Conservation (phyloP, 148 eudicot species). For the Amaranthus palmeri region DNA sequence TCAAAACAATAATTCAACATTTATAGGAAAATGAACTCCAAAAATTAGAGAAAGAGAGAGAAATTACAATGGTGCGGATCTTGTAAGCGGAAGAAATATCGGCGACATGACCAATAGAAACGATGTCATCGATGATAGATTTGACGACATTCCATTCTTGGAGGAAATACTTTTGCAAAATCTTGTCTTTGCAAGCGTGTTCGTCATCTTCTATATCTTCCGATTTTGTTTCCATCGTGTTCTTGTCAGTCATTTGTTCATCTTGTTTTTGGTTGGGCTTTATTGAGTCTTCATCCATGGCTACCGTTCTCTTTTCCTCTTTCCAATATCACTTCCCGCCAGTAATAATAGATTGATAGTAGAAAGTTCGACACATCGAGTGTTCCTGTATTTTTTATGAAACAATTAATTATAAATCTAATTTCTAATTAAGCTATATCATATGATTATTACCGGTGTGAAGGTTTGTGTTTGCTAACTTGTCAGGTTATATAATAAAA, state of each 20-base stretch:
- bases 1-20: neutral
- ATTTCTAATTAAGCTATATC: too few relatives aligned
- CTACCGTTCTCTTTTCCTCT: slow-evolving; percentile 18
- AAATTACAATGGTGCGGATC: slow-evolving; percentile 68
- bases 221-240: slow-evolving; percentile 11
- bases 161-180: slow-evolving; percentile 63
- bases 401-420: too few relatives aligned
- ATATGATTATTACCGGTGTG: too few relatives aligned
- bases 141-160: slow-evolving; percentile 78
- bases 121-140: slow-evolving; percentile 67
- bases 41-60: slow-evolving; percentile 7
- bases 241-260: neutral
- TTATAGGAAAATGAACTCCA: neutral
- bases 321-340: slow-evolving; percentile 1
- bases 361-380: neutral
- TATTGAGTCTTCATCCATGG: neutral
- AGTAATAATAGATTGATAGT: neutral
- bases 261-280: neutral
- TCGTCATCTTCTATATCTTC: slow-evolving; percentile 34
- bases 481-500: too few relatives aligned
- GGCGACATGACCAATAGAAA: slow-evolving; percentile 50
- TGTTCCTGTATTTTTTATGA: too few relatives aligned
- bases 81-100: slow-evolving; percentile 65
- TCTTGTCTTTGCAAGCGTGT: slow-evolving; percentile 62
- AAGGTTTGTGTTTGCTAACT: too few relatives aligned